A percentile compares a stretch with the other conserved stretches of the same genome.
Conservation (phyloP, 257 asterid species). For the Solanum pimpinellifolium region DNA sequence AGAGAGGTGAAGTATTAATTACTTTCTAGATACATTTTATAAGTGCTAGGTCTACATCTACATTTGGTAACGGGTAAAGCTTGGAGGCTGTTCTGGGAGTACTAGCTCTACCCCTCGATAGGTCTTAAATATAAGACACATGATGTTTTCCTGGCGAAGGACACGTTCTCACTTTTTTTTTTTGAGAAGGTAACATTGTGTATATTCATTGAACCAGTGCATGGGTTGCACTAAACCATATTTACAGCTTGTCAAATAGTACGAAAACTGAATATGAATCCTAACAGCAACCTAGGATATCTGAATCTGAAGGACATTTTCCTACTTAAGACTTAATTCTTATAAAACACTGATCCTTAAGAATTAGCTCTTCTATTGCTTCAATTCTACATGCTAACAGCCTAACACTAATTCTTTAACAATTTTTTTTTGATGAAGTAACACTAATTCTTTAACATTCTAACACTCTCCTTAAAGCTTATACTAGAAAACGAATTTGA, state of each 20-base stretch:
- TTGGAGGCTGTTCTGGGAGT: not conserved
- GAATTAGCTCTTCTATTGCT: not conserved
- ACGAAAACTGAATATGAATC: no score
- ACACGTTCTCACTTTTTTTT: not conserved
- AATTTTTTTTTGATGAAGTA: not conserved
- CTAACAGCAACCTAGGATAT: no score
- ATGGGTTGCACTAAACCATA: no score
- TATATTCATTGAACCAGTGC: no score
- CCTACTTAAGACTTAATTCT: not conserved
- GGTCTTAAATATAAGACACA: not conserved
- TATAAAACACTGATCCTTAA: not conserved
- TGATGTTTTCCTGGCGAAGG: not conserved
- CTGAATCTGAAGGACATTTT: not conserved
- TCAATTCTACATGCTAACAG: not conserved
- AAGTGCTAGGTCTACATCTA: not conserved
- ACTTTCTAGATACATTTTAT: not conserved
- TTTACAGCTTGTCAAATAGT: no score
- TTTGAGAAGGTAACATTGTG: no score
- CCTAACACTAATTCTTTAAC: not conserved
- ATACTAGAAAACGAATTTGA: not conserved
- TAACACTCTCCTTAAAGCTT: not conserved
- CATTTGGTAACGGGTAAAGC: not conserved
- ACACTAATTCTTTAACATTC: not conserved
- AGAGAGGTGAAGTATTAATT: not conserved
- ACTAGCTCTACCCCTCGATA: not conserved